Conservation (phyloP, 495 filamentous ascomycete genomes). For the Tirmania nivea region DNA sequence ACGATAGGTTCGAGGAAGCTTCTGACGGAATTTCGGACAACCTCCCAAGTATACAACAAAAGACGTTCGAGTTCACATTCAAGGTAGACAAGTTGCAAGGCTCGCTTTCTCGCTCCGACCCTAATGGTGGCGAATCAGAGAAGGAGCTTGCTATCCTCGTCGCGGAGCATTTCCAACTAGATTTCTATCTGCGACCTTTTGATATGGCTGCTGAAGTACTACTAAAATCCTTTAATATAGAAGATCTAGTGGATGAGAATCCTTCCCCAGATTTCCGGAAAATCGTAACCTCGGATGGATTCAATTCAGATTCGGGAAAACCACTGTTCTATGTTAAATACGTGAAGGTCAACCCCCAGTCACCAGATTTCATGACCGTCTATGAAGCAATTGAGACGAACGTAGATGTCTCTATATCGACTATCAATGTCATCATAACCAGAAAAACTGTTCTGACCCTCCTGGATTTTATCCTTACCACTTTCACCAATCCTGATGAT, state of each 20-base stretch:
- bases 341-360: conserved; percentile 68
- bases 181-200: conserved; percentile 68
- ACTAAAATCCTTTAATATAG: conserved; percentile 68
- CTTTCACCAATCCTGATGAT: conserved; percentile 57
- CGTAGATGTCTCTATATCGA: conserved; percentile 75
- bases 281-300: conserved; percentile 61
- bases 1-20: conserved; percentile 39
- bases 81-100: conserved; percentile 81
- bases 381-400: conserved; percentile 89
- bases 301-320: conserved; percentile 35
- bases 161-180: conserved; percentile 68
- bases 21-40: conserved; percentile 35
- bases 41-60: conserved; percentile 55
- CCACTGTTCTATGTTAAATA: conserved; percentile 79
- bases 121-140: conserved; percentile 53
- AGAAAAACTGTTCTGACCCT: conserved; percentile 80
- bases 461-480: conserved; percentile 88
- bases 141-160: conserved; percentile 73
- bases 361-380: conserved; percentile 72
- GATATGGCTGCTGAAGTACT: conserved; percentile 83
- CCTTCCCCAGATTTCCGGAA: conserved; percentile 85
- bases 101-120: conserved; percentile 69
- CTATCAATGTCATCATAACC: conserved; percentile 87
- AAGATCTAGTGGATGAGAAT: conserved; percentile 82
- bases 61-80: conserved; percentile 89